Percentiles rank a stretch among this genome's conserved stretches.
Evolutionary conservation across 768 basidiomycete species (phyloP).

Genomic region (Trametes meyenii): DNA sequence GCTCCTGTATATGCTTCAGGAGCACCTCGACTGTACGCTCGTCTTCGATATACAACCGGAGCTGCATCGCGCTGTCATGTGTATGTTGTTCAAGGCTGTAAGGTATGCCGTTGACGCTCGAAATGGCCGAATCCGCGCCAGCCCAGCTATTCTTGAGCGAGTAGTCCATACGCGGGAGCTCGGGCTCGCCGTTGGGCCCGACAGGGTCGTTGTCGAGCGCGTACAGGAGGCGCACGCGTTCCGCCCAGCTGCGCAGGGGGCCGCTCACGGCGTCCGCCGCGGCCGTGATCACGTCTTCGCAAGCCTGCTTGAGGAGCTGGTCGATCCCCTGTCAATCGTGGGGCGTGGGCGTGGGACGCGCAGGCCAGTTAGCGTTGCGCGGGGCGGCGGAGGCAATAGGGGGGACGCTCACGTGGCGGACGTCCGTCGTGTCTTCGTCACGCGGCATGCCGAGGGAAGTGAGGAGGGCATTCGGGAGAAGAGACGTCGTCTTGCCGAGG

Average conservation of each 20-base stretch:
- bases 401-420: constrained; percentile 59
- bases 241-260: constrained; percentile 66
- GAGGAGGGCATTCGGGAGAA: constrained; percentile 72
- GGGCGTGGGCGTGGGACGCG: background rate
- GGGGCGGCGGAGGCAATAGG: constrained; percentile 5
- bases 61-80: constrained; percentile 53
- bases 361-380: constrained; percentile 3
- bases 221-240: constrained; percentile 40
- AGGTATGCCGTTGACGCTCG: constrained; percentile 2
- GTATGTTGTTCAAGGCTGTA: constrained; percentile 48
- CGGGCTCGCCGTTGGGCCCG: constrained; percentile 18
- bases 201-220: constrained; percentile 32
- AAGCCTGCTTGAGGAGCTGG: constrained; percentile 78
- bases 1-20: constrained; percentile 73
- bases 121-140: background rate
- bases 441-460: constrained; percentile 68
- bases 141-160: constrained; percentile 4
- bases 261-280: constrained; percentile 60
- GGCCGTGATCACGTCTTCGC: constrained; percentile 78
- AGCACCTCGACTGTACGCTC: constrained; percentile 77
- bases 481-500: constrained; percentile 59
- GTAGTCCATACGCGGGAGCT: constrained; percentile 11
- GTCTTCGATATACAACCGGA: constrained; percentile 82
- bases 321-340: constrained; percentile 70
- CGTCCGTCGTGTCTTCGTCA: constrained; percentile 67